phyloP scores from a whole-genome alignment of 1,284 basidiomycete genomes.

The Inonotus obliquus region DNA sequence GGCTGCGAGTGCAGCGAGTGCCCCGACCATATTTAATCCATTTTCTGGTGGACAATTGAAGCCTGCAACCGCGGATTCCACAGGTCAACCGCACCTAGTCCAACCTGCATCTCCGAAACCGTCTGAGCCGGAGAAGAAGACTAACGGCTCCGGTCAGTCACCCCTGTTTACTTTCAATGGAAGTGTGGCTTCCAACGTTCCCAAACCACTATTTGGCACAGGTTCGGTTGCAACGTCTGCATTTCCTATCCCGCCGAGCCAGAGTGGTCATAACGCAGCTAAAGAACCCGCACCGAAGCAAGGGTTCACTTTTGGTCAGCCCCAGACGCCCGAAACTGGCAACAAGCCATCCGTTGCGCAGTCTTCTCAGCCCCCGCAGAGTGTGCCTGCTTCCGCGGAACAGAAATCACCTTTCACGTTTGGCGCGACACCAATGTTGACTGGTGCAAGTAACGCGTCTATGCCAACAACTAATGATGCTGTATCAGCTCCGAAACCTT shows the following conservation, averaged over 20 bases:
- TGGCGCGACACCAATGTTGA: constrained; percentile 12
- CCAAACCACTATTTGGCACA: constrained; percentile 15
- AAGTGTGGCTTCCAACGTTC: neutral
- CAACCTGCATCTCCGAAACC: neutral
- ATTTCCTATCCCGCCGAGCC: constrained; percentile 20
- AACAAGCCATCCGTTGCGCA: constrained; percentile 11
- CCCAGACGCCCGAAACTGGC: constrained; percentile 21
- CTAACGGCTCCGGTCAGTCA: neutral
- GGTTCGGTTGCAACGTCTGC: neutral
- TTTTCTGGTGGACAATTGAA: constrained; percentile 7
- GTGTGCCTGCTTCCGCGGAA: constrained; percentile 28
- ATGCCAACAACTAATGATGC: neutral
- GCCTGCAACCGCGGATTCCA: neutral
- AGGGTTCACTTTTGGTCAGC: neutral
- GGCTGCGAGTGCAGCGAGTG: neutral
- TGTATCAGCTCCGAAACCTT: constrained; percentile 19
- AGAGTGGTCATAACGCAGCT: neutral
- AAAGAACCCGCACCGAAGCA: neutral
- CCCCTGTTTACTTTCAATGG: constrained; percentile 12
- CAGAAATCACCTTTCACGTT: constrained; percentile 46
- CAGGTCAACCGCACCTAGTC: neutral
- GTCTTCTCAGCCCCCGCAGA: neutral
- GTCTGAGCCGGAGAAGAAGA: constrained; percentile 8
- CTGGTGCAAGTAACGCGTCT: neutral
- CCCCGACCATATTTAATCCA: neutral